Evolutionary conservation across 768 basidiomycete species (phyloP).

Genomic region (Terana coerulea): DNA sequence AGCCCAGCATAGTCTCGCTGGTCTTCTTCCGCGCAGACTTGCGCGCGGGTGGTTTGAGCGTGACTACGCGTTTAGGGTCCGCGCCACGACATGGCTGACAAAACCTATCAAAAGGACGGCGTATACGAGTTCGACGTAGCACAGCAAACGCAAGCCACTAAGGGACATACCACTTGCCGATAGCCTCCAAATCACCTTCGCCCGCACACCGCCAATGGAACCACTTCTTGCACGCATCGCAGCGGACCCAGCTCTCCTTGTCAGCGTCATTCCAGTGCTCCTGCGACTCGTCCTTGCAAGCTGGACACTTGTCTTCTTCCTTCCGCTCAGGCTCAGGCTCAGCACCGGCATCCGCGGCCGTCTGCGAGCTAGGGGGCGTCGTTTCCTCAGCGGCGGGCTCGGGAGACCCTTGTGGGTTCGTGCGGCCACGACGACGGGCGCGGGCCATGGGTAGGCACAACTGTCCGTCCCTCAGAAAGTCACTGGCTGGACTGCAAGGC

Average conservation of each 20-base stretch:
- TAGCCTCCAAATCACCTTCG: slow-evolving; percentile 56
- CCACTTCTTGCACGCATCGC: slow-evolving; percentile 79
- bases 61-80: slow-evolving; percentile 62
- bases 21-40: slow-evolving; percentile 77
- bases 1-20: slow-evolving; percentile 79
- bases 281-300: slow-evolving; percentile 40
- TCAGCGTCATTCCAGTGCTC: slow-evolving; percentile 35
- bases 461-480: too few relatives aligned
- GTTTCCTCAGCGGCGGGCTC: slow-evolving; percentile 27
- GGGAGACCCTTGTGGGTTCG: slow-evolving; percentile 31
- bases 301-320: slow-evolving; percentile 42
- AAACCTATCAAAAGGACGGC: slow-evolving; percentile 68
- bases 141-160: slow-evolving; percentile 15
- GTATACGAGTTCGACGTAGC: slow-evolving; percentile 1
- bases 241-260: slow-evolving; percentile 79
- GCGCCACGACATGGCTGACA: slow-evolving; percentile 59
- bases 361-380: slow-evolving; percentile 25
- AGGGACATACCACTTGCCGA: slow-evolving; percentile 72
- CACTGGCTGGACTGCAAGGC: too few relatives aligned
- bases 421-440: slow-evolving; percentile 40
- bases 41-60: slow-evolving; percentile 71
- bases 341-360: slow-evolving; percentile 10
- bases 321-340: slow-evolving; percentile 1
- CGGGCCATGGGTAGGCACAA: slow-evolving; percentile 35
- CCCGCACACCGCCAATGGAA: slow-evolving; percentile 83